Base-by-base conservation (phyloP, 192 early-diverging fungal species). In the Gonapodya sp. region DNA sequence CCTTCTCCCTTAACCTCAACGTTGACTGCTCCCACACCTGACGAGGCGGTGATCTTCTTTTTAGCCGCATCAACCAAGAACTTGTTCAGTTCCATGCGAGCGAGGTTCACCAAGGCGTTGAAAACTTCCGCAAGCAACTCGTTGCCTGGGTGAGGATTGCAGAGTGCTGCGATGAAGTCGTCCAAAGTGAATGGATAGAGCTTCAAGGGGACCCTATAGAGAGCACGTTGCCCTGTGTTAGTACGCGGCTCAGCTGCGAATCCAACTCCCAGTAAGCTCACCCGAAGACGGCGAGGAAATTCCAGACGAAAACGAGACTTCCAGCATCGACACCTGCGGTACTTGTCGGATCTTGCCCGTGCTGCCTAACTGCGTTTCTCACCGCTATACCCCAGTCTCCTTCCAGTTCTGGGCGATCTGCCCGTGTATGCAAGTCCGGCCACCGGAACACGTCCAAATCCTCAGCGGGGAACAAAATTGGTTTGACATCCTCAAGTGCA, bases 131-230 rank as follows among this genome's bases (percentile, higher is more conserved):
- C 72, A 36, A 88, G 31, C 8, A 88, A 35, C n/a, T 79, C 80
- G 73, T 80, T 78, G 18, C 35, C n/a, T 34, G 78, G 34, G 77
- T 79, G 8, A 35, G 36, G 24, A n/a, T 32, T 24, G 73, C 31
- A 35, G 46, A 96, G 84, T 1, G 92, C 90, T 0, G 89, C 80
- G 73, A 93, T 89, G 83, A 95, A 95, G 36, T 92, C 91, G 82
- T 95, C 92, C 35, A 97, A 85, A n/a, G 90, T 89, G 79, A 92
- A 93, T 1, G 94, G 91, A 2, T 84, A 84, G 32, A 96, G 81
- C 35, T 87, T 84, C 0, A 97, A 83, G 18, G 94, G 91, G 32
- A 89, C 84, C 37, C 91, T 87, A 36, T n/a, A n/a, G n/a, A n/a
- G n/a, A n/a, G n/a, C n/a, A n/a, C n/a, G n/a, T n/a, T n/a, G n/a